Evolutionary conservation across 140 eudicot species (phyloP), one percentile per base, ranked within the genome.

Genomic region (Cichorium intybus): DNA sequence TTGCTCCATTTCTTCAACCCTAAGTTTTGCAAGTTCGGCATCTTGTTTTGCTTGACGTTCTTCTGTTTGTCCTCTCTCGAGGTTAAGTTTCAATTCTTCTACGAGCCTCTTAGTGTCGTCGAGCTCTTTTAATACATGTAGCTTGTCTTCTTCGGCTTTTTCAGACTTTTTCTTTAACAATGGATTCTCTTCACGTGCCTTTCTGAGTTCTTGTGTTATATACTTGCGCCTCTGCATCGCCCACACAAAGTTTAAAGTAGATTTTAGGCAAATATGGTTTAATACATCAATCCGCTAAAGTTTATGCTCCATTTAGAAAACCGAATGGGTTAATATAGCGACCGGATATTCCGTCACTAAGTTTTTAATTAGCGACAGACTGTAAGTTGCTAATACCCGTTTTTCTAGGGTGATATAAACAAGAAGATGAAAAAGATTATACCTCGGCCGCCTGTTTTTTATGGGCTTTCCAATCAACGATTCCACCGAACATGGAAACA

Each of bases 401-500:
- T n/a, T n/a, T n/a, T n/a, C n/a, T n/a, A n/a, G n/a, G n/a, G n/a
- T n/a, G n/a, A n/a, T n/a, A n/a, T n/a, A n/a, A n/a, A n/a, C n/a
- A 39, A 67, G 18, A 5, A 52, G 14, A 35, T 26, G 56, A 56
- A 55, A 5, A 3, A 34, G 12, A 67, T 14, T 48, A 51, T 79
- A 87, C 97, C 95, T 90, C 97, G 28, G 74, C 82, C 3, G 81
- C 62, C 47, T 76, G 87, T 28, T 71, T 72, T 68, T 70, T 84
- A 64, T 90, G 95, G 64, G 97, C 89, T 78, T 90, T 90, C 96
- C 95, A 90, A 35, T 90, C 95, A 12, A 82, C 78, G 56, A 85
- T 87, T 34, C 90, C 97, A 7, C 96, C 95, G 56, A 90, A 90
- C 82, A 68, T 90, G 29, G 96, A 87, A 47, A 90, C 97, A 33